phyloP scores from a whole-genome alignment of 164 flowering plant species.

The Annona cherimola region DNA sequence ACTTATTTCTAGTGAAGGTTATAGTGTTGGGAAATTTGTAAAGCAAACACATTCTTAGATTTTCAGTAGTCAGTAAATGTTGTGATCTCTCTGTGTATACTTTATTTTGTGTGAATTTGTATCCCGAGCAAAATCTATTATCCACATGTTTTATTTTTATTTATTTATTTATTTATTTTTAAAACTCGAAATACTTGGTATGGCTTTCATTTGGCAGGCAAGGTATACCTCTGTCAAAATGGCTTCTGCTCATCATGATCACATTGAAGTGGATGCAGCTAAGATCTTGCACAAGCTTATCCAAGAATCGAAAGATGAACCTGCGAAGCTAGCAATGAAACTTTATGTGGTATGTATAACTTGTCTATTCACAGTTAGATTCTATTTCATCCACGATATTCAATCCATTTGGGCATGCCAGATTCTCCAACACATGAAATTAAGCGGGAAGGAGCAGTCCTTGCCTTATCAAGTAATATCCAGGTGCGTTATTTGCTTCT shows the following conservation, averaged over 20 bases:
- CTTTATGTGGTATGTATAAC: constrained; percentile 68
- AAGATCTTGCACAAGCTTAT: constrained; percentile 93
- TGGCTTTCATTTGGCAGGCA: neutral
- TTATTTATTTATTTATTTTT: neutral
- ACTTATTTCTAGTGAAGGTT: too few relatives aligned
- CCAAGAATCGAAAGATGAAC: constrained; percentile 95
- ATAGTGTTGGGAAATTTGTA: too few relatives aligned
- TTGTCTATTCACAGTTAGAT: neutral
- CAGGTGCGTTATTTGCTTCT: constrained; percentile 30
- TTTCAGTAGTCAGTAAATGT: too few relatives aligned
- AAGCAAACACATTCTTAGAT: too few relatives aligned
- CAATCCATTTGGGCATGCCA: constrained; percentile 20
- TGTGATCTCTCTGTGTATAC: neutral
- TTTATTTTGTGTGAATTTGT: neutral
- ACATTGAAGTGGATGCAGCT: constrained; percentile 96
- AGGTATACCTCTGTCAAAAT: constrained; percentile 25
- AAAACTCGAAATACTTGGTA: neutral
- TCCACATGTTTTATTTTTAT: neutral
- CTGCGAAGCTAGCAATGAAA: constrained; percentile 81
- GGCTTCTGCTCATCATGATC: constrained; percentile 70
- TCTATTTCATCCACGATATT: neutral
- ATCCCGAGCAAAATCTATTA: neutral
- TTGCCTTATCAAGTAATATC: constrained; percentile 99
- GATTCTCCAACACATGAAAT: constrained; percentile 95
- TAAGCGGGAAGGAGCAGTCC: constrained; percentile 95